Evolutionary conservation across 352 stramenopile species (phyloP).

Genomic region (Pythium periplocum): DNA sequence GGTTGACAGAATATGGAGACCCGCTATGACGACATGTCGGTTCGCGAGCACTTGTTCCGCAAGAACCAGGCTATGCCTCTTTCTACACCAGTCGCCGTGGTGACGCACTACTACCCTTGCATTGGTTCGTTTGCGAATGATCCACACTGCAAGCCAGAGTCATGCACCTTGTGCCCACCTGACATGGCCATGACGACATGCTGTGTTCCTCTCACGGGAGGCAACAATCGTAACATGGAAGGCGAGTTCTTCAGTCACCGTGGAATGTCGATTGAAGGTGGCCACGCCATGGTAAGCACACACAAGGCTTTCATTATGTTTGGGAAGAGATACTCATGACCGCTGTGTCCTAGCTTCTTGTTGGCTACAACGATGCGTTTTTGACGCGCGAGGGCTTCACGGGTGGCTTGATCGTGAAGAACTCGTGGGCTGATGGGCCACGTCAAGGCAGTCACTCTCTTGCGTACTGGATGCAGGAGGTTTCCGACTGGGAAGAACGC

Average conservation of each 20-base stretch:
- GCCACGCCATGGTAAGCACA: conserved; percentile 63
- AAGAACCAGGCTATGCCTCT: conserved; percentile 77
- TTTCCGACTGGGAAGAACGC: conserved; percentile 78
- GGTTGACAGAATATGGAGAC: conserved; percentile 54
- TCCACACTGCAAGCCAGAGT: conserved; percentile 52
- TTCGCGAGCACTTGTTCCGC: conserved; percentile 60
- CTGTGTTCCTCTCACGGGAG: conserved; percentile 63
- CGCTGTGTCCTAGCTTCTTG: conserved; percentile 43
- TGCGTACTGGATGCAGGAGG: conserved; percentile 77
- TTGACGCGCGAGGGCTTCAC: conserved; percentile 70
- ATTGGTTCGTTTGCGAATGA: conserved; percentile 54
- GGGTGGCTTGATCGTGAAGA: conserved; percentile 71
- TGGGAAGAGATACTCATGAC: neutral
- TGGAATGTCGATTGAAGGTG: conserved; percentile 75
- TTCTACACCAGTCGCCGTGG: conserved; percentile 64
- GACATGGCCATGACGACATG: conserved; percentile 77
- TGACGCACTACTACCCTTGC: conserved; percentile 80
- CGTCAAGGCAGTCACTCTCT: conserved; percentile 69
- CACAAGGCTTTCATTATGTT: neutral
- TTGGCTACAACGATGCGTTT: conserved; percentile 77
- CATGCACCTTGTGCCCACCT: conserved; percentile 64
- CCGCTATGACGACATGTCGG: conserved; percentile 80
- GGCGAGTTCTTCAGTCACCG: conserved; percentile 79
- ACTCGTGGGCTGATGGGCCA: conserved; percentile 63
- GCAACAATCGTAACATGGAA: conserved; percentile 78